Conservation (phyloP, 1,139 yeast genomes). For the Hemisphaericaspora lyxosophila region DNA sequence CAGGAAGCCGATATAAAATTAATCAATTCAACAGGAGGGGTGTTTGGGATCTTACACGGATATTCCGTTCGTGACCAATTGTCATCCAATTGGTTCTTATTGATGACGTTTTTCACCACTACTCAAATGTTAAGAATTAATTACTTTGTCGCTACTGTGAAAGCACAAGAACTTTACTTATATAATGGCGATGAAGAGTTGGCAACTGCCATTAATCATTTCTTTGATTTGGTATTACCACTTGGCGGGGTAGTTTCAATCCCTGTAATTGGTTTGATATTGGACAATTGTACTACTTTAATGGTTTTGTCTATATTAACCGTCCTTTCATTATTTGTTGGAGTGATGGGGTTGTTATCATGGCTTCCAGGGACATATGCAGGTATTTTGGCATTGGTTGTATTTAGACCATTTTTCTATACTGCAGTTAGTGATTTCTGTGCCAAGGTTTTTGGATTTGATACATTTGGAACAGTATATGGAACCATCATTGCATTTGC, state of each 20-base stretch:
- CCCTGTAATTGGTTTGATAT: constrained; percentile 79
- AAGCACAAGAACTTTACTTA: constrained; percentile 72
- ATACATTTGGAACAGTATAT: constrained; percentile 88
- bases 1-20: constrained; percentile 61
- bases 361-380: constrained; percentile 52
- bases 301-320: constrained; percentile 55
- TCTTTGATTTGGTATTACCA: constrained; percentile 84
- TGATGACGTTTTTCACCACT: constrained; percentile 77
- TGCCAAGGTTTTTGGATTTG: constrained; percentile 91
- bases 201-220: constrained; percentile 64
- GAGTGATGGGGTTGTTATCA: constrained; percentile 63
- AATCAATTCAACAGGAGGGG: constrained; percentile 62
- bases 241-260: constrained; percentile 82
- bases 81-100: constrained; percentile 70
- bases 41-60: constrained; percentile 84
- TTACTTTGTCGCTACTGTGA: constrained; percentile 85
- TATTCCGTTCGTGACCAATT: constrained; percentile 61
- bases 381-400: constrained; percentile 71
- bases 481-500: constrained; percentile 82
- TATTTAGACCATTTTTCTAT: constrained; percentile 87
- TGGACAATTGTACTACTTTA: constrained; percentile 72
- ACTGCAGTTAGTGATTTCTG: constrained; percentile 89
- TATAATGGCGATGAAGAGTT: constrained; percentile 48
- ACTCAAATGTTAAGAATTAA: constrained; percentile 89
- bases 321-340: constrained; percentile 57